phyloP scores from a whole-genome alignment of 352 stramenopile species.

The Paralagenidium karlingii region DNA sequence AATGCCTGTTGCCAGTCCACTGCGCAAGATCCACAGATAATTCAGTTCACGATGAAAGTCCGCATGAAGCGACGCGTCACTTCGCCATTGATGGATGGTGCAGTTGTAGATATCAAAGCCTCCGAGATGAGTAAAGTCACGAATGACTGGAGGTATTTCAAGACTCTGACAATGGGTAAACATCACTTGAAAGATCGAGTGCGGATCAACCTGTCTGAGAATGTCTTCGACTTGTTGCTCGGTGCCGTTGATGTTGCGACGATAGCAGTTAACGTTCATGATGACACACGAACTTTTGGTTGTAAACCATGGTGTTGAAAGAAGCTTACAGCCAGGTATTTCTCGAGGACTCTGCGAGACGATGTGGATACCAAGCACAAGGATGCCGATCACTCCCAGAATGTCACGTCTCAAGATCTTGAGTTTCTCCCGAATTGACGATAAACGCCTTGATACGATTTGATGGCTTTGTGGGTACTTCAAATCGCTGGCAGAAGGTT shows the following conservation, averaged over 20 bases:
- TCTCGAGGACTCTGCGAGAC: constrained; percentile 7
- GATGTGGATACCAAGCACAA: too few relatives aligned
- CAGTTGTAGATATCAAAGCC: constrained; percentile 25
- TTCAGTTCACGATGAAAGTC: constrained; percentile 8
- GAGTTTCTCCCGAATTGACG: too few relatives aligned
- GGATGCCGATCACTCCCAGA: too few relatives aligned
- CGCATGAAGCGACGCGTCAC: constrained; percentile 11
- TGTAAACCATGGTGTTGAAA: constrained; percentile 16
- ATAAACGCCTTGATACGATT: too few relatives aligned
- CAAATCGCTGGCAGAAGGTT: too few relatives aligned
- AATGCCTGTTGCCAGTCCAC: constrained; percentile 6
- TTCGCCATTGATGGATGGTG: constrained; percentile 12
- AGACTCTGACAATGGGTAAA: constrained; percentile 18
- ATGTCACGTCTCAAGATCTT: too few relatives aligned
- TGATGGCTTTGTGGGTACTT: too few relatives aligned
- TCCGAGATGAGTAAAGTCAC: constrained; percentile 15
- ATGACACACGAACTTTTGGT: constrained; percentile 16
- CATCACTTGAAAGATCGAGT: constrained; percentile 12
- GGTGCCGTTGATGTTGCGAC: constrained; percentile 9
- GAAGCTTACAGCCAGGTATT: constrained; percentile 15
- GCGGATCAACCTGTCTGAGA: constrained; percentile 8
- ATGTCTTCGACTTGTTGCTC: constrained; percentile 8
- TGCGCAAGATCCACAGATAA: constrained; percentile 9
- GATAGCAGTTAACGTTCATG: constrained; percentile 19
- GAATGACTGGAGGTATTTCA: constrained; percentile 10